A percentile compares a stretch with the other conserved stretches of the same genome.
Evolutionary conservation across 2,329 filamentous ascomycete genomes (phyloP).

Genomic region (Fusarium anguioides): DNA sequence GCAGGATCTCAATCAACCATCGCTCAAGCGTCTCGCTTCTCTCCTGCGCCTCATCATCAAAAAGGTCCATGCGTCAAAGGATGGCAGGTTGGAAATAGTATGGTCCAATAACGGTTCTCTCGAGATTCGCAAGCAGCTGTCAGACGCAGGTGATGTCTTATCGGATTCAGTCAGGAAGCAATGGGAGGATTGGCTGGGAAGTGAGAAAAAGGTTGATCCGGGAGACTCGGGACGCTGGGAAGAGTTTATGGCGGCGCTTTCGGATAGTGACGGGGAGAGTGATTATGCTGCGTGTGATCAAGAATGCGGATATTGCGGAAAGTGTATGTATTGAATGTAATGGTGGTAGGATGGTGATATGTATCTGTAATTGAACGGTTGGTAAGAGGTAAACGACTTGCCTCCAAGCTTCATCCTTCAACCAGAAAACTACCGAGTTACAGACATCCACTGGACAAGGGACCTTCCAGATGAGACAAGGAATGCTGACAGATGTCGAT

Average conservation of each 20-base stretch:
- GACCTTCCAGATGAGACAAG: conserved; percentile 18
- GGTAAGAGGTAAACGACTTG: background rate
- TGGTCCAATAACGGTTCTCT: conserved; percentile 18
- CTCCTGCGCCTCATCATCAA: conserved; percentile 40
- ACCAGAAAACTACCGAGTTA: conserved; percentile 1
- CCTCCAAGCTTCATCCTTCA: no score
- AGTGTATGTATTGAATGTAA: conserved; percentile 31
- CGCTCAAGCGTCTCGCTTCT: conserved; percentile 46
- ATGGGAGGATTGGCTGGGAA: conserved; percentile 43
- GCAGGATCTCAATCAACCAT: conserved; percentile 49
- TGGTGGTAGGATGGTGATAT: background rate
- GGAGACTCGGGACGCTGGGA: conserved; percentile 8
- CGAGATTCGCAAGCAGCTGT: conserved; percentile 43
- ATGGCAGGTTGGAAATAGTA: conserved; percentile 43
- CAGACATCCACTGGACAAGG: background rate
- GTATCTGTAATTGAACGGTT: background rate
- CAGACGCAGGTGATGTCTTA: conserved; percentile 38
- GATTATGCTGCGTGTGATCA: conserved; percentile 45
- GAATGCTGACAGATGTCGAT: conserved; percentile 1
- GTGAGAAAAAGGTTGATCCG: background rate
- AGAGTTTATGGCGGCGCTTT: conserved; percentile 12
- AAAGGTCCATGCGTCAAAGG: conserved; percentile 5
- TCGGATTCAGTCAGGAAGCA: conserved; percentile 36
- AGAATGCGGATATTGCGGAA: conserved; percentile 48
- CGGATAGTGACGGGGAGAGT: conserved; percentile 13